Evolutionary conservation across 345 rosid genomes (phyloP).

Genomic region (Eutrema yunnanense): DNA sequence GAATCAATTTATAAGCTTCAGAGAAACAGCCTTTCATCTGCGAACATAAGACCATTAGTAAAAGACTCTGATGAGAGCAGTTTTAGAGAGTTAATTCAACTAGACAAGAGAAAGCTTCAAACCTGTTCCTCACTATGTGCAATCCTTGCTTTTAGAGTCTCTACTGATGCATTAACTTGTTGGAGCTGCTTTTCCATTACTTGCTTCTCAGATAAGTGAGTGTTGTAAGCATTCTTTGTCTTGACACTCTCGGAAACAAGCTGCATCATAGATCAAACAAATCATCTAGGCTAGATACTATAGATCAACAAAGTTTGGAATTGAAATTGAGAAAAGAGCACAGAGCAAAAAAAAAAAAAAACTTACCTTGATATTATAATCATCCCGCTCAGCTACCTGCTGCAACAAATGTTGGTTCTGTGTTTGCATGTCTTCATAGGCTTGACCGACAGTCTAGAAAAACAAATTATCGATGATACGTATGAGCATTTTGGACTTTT

Average conservation of each 20-base stretch:
- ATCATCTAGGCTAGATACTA: background rate
- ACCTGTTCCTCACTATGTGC: constrained; percentile 75
- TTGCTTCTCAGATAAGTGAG: constrained; percentile 75
- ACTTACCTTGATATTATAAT: constrained; percentile 85
- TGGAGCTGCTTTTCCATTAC: constrained; percentile 66
- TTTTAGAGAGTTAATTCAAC: background rate
- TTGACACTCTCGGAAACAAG: constrained; percentile 98
- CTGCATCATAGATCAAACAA: constrained; percentile 39
- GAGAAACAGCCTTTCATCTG: constrained; percentile 71
- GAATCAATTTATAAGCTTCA: constrained; percentile 55
- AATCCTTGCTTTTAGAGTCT: constrained; percentile 56
- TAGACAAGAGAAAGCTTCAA: constrained; percentile 2
- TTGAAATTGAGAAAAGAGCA: background rate
- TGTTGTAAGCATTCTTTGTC: constrained; percentile 65
- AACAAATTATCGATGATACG: background rate
- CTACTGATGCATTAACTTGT: constrained; percentile 54
- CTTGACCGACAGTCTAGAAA: constrained; percentile 86
- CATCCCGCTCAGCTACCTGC: constrained; percentile 86
- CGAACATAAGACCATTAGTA: constrained; percentile 19
- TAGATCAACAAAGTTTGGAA: background rate
- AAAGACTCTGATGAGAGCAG: background rate
- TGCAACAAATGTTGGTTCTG: constrained; percentile 86
- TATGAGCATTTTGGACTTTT: background rate
- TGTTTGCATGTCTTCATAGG: constrained; percentile 93
- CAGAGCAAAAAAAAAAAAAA: background rate